These are phyloP conservation scores for Ceratocystis alfenasii DNA, from an alignment of 2,329 filamentous ascomycete species.

Conservation along the genomic window DNA sequence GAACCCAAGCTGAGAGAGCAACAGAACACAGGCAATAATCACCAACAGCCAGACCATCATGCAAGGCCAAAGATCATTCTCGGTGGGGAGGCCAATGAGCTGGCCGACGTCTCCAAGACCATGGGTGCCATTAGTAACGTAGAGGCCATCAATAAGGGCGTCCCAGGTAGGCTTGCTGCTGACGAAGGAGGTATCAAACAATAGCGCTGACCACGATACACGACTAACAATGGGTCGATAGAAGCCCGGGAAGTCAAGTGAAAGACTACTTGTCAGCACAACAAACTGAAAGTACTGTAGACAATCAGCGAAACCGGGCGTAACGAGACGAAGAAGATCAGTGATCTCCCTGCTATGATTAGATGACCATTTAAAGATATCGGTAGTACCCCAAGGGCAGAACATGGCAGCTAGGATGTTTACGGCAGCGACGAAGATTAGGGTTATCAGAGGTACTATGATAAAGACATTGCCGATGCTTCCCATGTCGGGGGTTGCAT, in stretches of 20 bases:
- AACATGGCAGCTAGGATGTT: constrained; percentile 75
- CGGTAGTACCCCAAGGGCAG: constrained; percentile 85
- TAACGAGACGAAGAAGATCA: constrained; percentile 81
- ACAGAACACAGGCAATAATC: constrained; percentile 55
- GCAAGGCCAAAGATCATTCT: constrained; percentile 79
- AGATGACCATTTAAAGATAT: constrained; percentile 92
- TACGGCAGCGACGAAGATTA: constrained; percentile 68
- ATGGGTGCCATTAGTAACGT: constrained; percentile 63
- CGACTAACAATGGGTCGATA: constrained; percentile 87
- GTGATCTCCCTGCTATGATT: constrained; percentile 84
- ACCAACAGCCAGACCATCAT: constrained; percentile 85
- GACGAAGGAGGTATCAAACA: constrained; percentile 89
- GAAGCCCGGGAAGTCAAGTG: constrained; percentile 81
- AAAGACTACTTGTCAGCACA: constrained; percentile 74
- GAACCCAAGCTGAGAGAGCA: constrained; percentile 68
- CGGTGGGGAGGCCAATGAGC: constrained; percentile 64
- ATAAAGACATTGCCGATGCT: constrained; percentile 54
- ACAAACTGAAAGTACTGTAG: constrained; percentile 94
- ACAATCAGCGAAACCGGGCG: constrained; percentile 91
- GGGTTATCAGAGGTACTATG: constrained; percentile 65
- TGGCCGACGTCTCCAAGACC: constrained; percentile 71
- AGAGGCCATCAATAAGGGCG: constrained; percentile 73
- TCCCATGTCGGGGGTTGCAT: constrained; percentile 74
- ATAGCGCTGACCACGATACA: constrained; percentile 73
- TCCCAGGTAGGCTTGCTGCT: constrained; percentile 52